A percentile compares a stretch with the other conserved stretches of the same genome.
Conservation (phyloP, 225 moss, liverwort and hornwort genomes). For the Neckera pumila region DNA sequence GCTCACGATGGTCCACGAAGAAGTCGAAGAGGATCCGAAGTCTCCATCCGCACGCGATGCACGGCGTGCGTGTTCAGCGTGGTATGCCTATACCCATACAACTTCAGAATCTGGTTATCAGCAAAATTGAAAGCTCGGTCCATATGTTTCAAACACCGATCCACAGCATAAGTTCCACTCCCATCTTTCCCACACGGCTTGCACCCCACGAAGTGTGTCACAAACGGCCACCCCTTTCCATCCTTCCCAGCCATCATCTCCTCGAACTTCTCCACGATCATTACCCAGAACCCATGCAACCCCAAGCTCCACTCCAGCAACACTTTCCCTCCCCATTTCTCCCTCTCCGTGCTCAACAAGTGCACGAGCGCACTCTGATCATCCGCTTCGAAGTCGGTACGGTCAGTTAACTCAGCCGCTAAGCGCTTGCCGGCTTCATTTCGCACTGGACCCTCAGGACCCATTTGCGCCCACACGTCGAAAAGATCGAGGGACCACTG, state of each 20-base stretch:
- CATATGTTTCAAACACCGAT: constrained; percentile 19
- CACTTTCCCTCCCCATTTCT: neutral
- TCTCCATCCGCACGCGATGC: neutral
- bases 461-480: constrained; percentile 25
- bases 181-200: constrained; percentile 14
- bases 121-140: constrained; percentile 37
- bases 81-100: constrained; percentile 8
- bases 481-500: constrained; percentile 32
- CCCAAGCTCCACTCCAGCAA: neutral
- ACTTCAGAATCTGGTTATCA: constrained; percentile 17
- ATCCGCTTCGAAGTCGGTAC: constrained; percentile 14
- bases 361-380: constrained; percentile 28
- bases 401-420: neutral
- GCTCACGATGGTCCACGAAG: neutral
- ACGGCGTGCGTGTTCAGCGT: constrained; percentile 1
- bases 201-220: constrained; percentile 44
- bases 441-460: constrained; percentile 13
- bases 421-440: neutral
- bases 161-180: neutral
- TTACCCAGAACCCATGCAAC: neutral
- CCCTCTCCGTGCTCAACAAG: neutral
- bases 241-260: constrained; percentile 2
- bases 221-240: constrained; percentile 17
- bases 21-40: neutral
- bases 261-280: constrained; percentile 18